A percentile compares a stretch with the other conserved stretches of the same genome.
These are phyloP conservation scores for Curvularia spicifera DNA, from an alignment of 2,329 filamentous ascomycete genomes.

Conservation along the genomic window DNA sequence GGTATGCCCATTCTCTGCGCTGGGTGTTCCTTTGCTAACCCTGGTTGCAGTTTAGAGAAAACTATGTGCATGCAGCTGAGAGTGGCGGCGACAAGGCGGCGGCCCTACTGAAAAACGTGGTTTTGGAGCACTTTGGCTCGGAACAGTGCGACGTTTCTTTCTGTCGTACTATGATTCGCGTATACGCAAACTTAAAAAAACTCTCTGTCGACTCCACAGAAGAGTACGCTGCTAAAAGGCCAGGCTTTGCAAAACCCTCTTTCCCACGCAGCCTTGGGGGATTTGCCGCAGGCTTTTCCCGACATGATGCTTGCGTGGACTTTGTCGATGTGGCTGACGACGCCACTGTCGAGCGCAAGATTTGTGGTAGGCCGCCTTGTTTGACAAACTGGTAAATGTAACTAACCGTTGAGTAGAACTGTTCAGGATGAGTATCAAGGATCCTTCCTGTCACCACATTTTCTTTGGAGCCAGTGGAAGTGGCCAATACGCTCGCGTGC, in stretches of 20 bases:
- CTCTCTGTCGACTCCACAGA: not conserved
- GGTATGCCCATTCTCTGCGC: not conserved
- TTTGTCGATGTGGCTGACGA: conserved; percentile 10
- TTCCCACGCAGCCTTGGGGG: not conserved
- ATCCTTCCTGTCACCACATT: not conserved
- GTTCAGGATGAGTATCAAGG: not conserved
- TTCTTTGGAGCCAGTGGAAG: not conserved
- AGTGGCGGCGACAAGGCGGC: not conserved
- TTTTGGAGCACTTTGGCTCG: not conserved
- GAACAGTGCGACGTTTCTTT: not conserved
- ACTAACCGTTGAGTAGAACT: not conserved
- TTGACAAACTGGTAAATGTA: not conserved
- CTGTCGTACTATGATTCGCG: not conserved
- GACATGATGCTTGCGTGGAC: not conserved
- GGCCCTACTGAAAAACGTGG: not conserved
- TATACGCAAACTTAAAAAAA: conserved; percentile 1
- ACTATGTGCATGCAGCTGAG: not conserved
- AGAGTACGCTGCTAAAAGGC: not conserved
- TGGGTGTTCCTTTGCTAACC: not conserved
- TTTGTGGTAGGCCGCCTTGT: not conserved
- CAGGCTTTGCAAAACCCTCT: not conserved
- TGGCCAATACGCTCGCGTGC: not conserved
- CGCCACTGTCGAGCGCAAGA: conserved; percentile 3
- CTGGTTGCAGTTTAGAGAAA: not conserved
- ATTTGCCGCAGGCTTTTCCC: conserved; percentile 13